phyloP scores from a whole-genome alignment of 2,329 filamentous ascomycete species.

The Fusarium tricinctum region DNA sequence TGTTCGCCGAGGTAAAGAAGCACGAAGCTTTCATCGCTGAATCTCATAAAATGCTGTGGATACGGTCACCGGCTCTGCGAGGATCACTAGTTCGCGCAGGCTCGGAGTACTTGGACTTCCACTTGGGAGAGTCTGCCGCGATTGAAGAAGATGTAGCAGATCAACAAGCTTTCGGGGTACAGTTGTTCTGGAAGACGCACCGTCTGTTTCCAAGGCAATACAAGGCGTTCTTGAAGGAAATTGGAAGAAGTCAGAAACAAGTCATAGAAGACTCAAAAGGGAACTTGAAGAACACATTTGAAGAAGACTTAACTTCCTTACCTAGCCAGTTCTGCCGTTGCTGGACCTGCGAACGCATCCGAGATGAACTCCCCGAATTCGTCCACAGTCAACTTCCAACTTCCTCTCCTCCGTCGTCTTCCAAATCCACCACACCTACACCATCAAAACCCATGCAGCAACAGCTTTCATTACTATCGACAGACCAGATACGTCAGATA shows the following conservation, averaged over 20 bases:
- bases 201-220: slow-evolving; percentile 23
- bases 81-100: slow-evolving; percentile 18
- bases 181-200: slow-evolving; percentile 27
- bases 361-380: slow-evolving; percentile 23
- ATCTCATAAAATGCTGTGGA: slow-evolving; percentile 25
- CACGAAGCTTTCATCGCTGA: slow-evolving; percentile 16
- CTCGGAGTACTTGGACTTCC: slow-evolving; percentile 23
- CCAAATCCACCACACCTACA: not conserved
- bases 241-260: not conserved
- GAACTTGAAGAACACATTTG: slow-evolving; percentile 2
- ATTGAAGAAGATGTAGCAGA: not conserved
- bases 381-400: not conserved
- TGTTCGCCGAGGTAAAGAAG: slow-evolving; percentile 29
- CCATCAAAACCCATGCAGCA: not conserved
- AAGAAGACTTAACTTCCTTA: not conserved
- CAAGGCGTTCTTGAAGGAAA: slow-evolving; percentile 8
- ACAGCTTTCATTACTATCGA: slow-evolving; percentile 14
- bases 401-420: not conserved
- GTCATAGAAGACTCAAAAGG: not conserved
- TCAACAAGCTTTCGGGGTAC: slow-evolving; percentile 12
- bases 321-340: slow-evolving; percentile 10
- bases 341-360: slow-evolving; percentile 36
- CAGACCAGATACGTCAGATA: slow-evolving; percentile 24
- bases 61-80: slow-evolving; percentile 21
- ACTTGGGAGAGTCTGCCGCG: slow-evolving; percentile 4